A percentile compares a stretch with the other conserved stretches of the same genome.
Conservation (phyloP, 2,329 filamentous ascomycete species). For the Clonostachys byssicola region DNA sequence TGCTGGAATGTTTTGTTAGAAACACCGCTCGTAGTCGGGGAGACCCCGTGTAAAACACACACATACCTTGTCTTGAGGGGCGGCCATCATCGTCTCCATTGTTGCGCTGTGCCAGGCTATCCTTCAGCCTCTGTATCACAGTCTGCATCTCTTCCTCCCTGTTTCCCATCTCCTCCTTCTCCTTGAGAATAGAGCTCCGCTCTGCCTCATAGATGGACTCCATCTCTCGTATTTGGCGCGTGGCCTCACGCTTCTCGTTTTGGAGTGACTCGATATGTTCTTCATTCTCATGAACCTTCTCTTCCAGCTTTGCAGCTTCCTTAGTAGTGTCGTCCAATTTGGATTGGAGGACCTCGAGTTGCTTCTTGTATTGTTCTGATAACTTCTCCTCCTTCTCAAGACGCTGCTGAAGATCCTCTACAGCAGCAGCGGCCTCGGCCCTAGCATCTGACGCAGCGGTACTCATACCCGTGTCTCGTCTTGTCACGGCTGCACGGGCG, state of each 20-base stretch:
- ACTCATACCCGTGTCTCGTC: slow-evolving; percentile 43
- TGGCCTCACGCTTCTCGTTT: slow-evolving; percentile 80
- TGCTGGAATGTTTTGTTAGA: slow-evolving; percentile 16
- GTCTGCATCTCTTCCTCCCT: slow-evolving; percentile 87
- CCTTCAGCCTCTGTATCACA: slow-evolving; percentile 88
- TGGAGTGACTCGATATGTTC: slow-evolving; percentile 76
- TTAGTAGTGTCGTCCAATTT: slow-evolving; percentile 79
- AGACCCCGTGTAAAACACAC: slow-evolving; percentile 13
- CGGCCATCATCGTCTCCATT: slow-evolving; percentile 51
- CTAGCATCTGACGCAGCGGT: slow-evolving; percentile 67
- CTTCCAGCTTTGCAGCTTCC: slow-evolving; percentile 84
- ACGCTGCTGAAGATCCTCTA: slow-evolving; percentile 82
- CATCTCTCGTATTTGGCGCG: slow-evolving; percentile 82
- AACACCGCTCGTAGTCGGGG: slow-evolving; percentile 5
- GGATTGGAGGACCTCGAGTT: slow-evolving; percentile 78
- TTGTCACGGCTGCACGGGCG: slow-evolving; percentile 65
- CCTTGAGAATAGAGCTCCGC: slow-evolving; percentile 78
- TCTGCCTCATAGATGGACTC: slow-evolving; percentile 92
- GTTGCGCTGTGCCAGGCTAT: slow-evolving; percentile 76
- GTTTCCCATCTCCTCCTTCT: slow-evolving; percentile 83
- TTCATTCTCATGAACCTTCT: slow-evolving; percentile 80
- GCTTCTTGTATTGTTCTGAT: slow-evolving; percentile 78
- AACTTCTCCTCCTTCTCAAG: slow-evolving; percentile 75
- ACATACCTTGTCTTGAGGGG: slow-evolving; percentile 54
- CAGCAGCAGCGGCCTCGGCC: slow-evolving; percentile 71